These are phyloP conservation scores for Westerdykella sp. DNA, from an alignment of 2,329 filamentous ascomycete genomes.

Conservation along the genomic window DNA sequence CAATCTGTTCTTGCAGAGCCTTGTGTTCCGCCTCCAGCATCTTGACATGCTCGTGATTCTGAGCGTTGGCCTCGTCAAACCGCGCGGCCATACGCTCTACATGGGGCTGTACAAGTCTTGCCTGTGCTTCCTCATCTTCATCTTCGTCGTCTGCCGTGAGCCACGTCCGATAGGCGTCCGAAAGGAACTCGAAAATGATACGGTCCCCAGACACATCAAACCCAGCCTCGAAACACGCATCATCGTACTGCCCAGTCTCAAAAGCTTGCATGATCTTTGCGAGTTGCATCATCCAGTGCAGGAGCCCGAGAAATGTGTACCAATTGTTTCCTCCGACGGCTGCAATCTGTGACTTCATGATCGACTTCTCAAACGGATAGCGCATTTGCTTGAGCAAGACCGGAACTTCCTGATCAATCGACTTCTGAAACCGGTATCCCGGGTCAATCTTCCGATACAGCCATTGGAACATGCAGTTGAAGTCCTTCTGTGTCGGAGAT, in stretches of 20 bases:
- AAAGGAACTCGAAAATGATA: conserved; percentile 91
- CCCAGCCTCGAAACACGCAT: conserved; percentile 81
- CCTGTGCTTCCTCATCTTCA: conserved; percentile 72
- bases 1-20: conserved; percentile 74
- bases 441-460: conserved; percentile 94
- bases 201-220: conserved; percentile 83
- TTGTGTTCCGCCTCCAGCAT: conserved; percentile 82
- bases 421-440: conserved; percentile 85
- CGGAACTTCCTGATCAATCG: conserved; percentile 91
- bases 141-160: conserved; percentile 72
- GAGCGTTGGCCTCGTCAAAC: conserved; percentile 78
- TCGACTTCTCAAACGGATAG: conserved; percentile 91
- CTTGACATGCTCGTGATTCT: conserved; percentile 76
- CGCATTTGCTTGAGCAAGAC: conserved; percentile 86
- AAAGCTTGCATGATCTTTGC: conserved; percentile 90
- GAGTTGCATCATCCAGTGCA: conserved; percentile 99
- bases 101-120: conserved; percentile 68
- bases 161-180: conserved; percentile 88
- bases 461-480: conserved; percentile 97
- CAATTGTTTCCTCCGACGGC: conserved; percentile 96
- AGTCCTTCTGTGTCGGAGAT: conserved; percentile 96
- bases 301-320: conserved; percentile 84
- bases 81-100: conserved; percentile 79
- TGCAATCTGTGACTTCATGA: conserved; percentile 91
- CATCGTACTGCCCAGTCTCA: conserved; percentile 70